Evolutionary conservation across 805 yeast genomes (phyloP).

Genomic region (Candida gorgasii): DNA sequence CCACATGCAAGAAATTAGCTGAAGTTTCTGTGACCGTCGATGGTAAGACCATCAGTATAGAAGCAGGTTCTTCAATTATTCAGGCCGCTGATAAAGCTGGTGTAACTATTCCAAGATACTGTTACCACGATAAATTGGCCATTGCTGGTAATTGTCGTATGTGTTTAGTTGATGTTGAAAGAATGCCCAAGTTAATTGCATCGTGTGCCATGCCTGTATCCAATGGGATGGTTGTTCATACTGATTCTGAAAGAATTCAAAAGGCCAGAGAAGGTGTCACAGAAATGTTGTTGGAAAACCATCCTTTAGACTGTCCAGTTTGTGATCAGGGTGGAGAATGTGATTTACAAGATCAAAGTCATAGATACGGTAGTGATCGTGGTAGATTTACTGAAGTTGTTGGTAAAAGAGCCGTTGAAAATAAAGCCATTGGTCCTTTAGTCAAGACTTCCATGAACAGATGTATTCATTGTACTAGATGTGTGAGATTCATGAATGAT

Average conservation of each 20-base stretch:
- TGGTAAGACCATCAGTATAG: slow-evolving; percentile 73
- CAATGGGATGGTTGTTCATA: slow-evolving; percentile 83
- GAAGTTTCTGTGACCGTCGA: slow-evolving; percentile 64
- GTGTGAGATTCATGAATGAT: slow-evolving; percentile 87
- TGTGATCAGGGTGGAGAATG: slow-evolving; percentile 96
- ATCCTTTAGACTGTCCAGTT: slow-evolving; percentile 89
- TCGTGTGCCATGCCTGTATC: slow-evolving; percentile 93
- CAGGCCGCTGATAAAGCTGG: slow-evolving; percentile 94
- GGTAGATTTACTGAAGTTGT: slow-evolving; percentile 80
- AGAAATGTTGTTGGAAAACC: slow-evolving; percentile 84
- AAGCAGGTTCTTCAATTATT: slow-evolving; percentile 83
- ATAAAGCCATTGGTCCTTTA: slow-evolving; percentile 86
- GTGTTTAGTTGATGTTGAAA: slow-evolving; percentile 89
- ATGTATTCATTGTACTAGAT: slow-evolving; percentile 89
- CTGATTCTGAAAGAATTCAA: slow-evolving; percentile 74
- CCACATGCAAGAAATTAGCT: slow-evolving; percentile 32
- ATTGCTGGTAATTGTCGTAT: slow-evolving; percentile 92
- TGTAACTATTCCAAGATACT: slow-evolving; percentile 82
- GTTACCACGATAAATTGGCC: slow-evolving; percentile 88
- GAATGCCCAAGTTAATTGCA: slow-evolving; percentile 87
- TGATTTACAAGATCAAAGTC: slow-evolving; percentile 85
- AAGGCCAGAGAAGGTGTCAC: slow-evolving; percentile 89
- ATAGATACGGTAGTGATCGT: slow-evolving; percentile 81
- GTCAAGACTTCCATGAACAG: slow-evolving; percentile 90
- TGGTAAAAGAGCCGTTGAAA: slow-evolving; percentile 89